A percentile compares a stretch with the other conserved stretches of the same genome.
Conservation (phyloP, 768 basidiomycete genomes). For the Nidula microcarpa region DNA sequence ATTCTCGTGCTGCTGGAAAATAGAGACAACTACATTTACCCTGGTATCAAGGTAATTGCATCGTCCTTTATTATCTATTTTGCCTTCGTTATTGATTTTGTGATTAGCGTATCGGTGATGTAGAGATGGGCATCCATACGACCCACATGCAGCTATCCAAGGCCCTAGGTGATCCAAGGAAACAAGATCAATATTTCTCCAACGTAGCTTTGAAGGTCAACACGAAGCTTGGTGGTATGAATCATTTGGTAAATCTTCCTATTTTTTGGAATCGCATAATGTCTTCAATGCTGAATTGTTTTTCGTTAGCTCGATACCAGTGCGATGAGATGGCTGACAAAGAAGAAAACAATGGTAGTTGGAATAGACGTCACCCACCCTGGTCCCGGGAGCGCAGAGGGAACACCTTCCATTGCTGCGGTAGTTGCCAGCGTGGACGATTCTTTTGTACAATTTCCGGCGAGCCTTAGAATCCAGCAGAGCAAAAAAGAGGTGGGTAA, state of each 20-base stretch:
- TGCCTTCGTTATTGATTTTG: not conserved
- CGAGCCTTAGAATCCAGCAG: constrained; percentile 65
- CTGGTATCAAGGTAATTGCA: constrained; percentile 62
- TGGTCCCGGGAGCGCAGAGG: constrained; percentile 58
- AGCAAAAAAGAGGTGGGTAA: constrained; percentile 40
- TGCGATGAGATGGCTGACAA: constrained; percentile 62
- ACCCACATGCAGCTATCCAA: constrained; percentile 69
- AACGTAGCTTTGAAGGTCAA: constrained; percentile 83
- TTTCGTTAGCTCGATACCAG: constrained; percentile 41
- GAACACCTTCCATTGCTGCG: constrained; percentile 81
- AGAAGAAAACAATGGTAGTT: constrained; percentile 74
- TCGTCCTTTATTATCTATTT: not conserved
- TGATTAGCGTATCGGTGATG: constrained; percentile 58
- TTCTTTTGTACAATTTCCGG: constrained; percentile 74
- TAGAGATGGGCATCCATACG: constrained; percentile 71
- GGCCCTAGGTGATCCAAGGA: constrained; percentile 47
- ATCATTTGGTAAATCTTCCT: constrained; percentile 49
- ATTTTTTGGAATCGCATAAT: not conserved
- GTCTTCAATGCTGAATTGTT: not conserved
- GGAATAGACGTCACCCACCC: constrained; percentile 87
- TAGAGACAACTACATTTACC: constrained; percentile 74
- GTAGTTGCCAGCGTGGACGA: constrained; percentile 76
- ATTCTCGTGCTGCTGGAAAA: constrained; percentile 68
- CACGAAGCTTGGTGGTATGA: constrained; percentile 78
- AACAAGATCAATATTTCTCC: constrained; percentile 79